A percentile compares a stretch with the other conserved stretches of the same genome.
phyloP scores from a whole-genome alignment of 805 yeast species.

The Ogataea henricii region DNA sequence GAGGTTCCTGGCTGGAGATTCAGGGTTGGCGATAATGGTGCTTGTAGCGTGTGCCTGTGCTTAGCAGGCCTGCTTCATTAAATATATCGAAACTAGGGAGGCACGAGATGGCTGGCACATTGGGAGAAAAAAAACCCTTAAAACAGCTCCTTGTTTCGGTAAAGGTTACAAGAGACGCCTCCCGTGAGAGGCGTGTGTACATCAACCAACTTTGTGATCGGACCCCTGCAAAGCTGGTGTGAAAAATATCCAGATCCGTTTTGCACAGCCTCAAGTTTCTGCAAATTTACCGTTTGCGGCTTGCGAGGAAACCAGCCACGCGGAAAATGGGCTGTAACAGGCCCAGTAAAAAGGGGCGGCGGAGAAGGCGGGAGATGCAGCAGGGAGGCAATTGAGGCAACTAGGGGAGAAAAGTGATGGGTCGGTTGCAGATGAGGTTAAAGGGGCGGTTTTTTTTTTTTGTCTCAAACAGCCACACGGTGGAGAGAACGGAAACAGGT shows the following conservation, averaged over 20 bases:
- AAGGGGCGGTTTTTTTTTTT: neutral
- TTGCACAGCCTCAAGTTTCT: neutral
- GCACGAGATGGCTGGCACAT: slow-evolving; percentile 1
- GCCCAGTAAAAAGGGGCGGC: neutral
- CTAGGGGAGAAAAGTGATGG: neutral
- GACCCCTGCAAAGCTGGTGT: slow-evolving; percentile 6
- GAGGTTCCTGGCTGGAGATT: neutral
- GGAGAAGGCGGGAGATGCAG: neutral
- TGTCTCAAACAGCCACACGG: neutral
- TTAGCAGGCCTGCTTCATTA: neutral
- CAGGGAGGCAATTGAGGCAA: neutral
- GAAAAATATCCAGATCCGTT: slow-evolving; percentile 1
- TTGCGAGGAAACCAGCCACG: slow-evolving; percentile 2
- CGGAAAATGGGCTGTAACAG: neutral
- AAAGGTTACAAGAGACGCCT: neutral
- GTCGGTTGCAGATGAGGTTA: neutral
- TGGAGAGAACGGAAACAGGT: too few relatives aligned
- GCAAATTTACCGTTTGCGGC: slow-evolving; percentile 3
- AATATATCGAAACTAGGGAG: neutral
- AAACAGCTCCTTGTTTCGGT: neutral
- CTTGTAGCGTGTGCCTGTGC: neutral
- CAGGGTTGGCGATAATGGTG: slow-evolving; percentile 2
- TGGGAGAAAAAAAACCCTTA: too few relatives aligned
- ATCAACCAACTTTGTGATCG: neutral
- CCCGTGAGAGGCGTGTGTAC: neutral